Evolutionary conservation across 345 rosid genomes (phyloP), one percentile per base, ranked within the genome.

Genomic region (Syzygium aromaticum): DNA sequence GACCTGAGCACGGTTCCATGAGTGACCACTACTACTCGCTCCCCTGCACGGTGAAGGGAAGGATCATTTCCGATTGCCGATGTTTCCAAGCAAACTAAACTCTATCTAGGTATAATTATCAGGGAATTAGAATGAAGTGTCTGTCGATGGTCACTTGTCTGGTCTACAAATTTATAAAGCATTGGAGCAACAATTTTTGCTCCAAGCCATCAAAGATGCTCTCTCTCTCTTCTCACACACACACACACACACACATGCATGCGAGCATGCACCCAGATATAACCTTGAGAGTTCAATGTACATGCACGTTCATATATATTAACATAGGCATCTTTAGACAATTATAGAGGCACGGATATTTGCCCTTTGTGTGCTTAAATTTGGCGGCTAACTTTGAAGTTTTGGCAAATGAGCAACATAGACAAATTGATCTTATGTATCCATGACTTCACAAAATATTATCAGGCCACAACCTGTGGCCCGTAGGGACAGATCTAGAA

Each of bases 1-100:
- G 95, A 88, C 91, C 98, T 89, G 85, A 94, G 92, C 15, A 92
- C 93, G 86, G 98, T 97, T 49, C 98, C 98, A 88, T 96, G 98
- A 88, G 94, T 91, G 54, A 96, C 96, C 43, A 95, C 95, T 16
- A 92, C 92, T 4, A 94, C 91, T 85, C 93, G 92, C 85, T 92
- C 92, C 88, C 98, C 96, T 97, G 93, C 85, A 85, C 30, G 16
- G 11, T 64, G 22, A 64, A 28, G 8, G 22, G 21, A 4, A 64
- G 21, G 9, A 15, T 64, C 43, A 30, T 64, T 30, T 64, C 21
- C 22, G 22, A 64, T 64, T 28, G 77, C 77, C 11, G 40, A 64
- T 15, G 40, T 64, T 63, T 64, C 38, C 77, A 3, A 64, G 21
- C 77, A 15, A 63, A 64, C 16, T 28, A 30, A 63, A 64, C 5